A percentile compares a stretch with the other conserved stretches of the same genome.
These are phyloP conservation scores for Hygrophoropsis aurantiaca DNA, from an alignment of 768 basidiomycete species.

Conservation along the genomic window DNA sequence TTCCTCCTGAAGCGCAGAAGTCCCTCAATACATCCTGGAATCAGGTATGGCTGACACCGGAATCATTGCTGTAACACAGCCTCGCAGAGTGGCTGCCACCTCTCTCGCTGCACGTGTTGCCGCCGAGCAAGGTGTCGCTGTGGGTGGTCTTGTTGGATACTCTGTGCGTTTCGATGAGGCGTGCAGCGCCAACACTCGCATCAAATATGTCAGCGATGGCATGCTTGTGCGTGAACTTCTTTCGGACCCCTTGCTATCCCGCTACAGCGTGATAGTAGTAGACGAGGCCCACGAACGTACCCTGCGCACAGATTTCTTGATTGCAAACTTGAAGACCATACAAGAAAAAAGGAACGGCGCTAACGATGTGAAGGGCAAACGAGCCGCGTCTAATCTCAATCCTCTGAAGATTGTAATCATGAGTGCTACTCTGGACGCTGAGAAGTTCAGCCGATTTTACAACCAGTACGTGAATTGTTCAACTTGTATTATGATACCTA, in stretches of 20 bases:
- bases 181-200: slow-evolving; percentile 66
- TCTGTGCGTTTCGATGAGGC: slow-evolving; percentile 94
- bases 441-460: slow-evolving; percentile 90
- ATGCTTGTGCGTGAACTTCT: slow-evolving; percentile 95
- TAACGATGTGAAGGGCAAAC: slow-evolving; percentile 45
- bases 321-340: slow-evolving; percentile 86
- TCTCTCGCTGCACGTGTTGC: slow-evolving; percentile 92
- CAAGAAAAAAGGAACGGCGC: slow-evolving; percentile 59
- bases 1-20: slow-evolving; percentile 59
- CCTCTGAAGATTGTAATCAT: slow-evolving; percentile 93
- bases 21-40: slow-evolving; percentile 93
- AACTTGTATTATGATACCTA: neutral
- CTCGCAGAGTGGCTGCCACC: slow-evolving; percentile 91
- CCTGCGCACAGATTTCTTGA: slow-evolving; percentile 89
- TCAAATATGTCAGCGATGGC: slow-evolving; percentile 97
- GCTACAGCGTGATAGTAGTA: slow-evolving; percentile 86
- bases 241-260: slow-evolving; percentile 69
- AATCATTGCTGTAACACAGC: slow-evolving; percentile 91
- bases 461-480: slow-evolving; percentile 54
- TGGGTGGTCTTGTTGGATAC: slow-evolving; percentile 88
- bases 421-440: slow-evolving; percentile 96
- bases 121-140: slow-evolving; percentile 66
- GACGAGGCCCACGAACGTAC: slow-evolving; percentile 99
- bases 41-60: slow-evolving; percentile 69
- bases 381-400: slow-evolving; percentile 37